Base-by-base conservation (phyloP, 441 rosid species). In the Populus trichocarpa region DNA sequence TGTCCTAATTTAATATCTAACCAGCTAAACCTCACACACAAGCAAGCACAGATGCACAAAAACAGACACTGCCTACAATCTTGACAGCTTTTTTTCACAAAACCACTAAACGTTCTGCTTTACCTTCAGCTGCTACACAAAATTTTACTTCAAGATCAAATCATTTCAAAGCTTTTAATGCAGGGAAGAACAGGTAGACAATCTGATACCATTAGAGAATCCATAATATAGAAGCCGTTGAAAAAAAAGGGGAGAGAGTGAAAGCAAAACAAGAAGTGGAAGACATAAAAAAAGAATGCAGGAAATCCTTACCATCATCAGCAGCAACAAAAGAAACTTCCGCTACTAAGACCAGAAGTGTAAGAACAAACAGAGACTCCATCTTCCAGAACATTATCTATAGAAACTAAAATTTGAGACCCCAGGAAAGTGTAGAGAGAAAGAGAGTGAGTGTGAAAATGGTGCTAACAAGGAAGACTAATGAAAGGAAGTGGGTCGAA, bases 251-350 rank as follows among this genome's bases (percentile, higher is more conserved):
- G 1, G 25, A 25, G 18, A 50, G 57, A 50, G 6, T 50, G 57
- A 14, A 50, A 50, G 57, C 57, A 50, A 50, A 50, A 50, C 26
- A 23, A 11, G 50, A n/a, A 40, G 16, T 25, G 14, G 35, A 3
- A 28, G n/a, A 38, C 4, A 33, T 40, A n/a, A 14, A 13, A 35
- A 63, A 59, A 14, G 25, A 53, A 67, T 9, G 73, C 59, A 63
- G 16, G 25, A 32, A 61, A 71, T 23, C 36, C 87, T 81, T 75
- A 91, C 95, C 91, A 83, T 89, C 89, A 75, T 87, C 91, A 74
- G 86, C 84, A 75, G 85, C 84, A 71, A 85, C 78, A 80, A 2
- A 53, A 53, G 46, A 73, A 72, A 69, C 13, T 13, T 83, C 64
- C 28, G 81, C 83, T 30, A 83, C 83, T 74, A 81, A 77, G 84